These are phyloP conservation scores for Exsudoporus floridanus DNA, from an alignment of 1,284 basidiomycete genomes.

Conservation along the genomic window DNA sequence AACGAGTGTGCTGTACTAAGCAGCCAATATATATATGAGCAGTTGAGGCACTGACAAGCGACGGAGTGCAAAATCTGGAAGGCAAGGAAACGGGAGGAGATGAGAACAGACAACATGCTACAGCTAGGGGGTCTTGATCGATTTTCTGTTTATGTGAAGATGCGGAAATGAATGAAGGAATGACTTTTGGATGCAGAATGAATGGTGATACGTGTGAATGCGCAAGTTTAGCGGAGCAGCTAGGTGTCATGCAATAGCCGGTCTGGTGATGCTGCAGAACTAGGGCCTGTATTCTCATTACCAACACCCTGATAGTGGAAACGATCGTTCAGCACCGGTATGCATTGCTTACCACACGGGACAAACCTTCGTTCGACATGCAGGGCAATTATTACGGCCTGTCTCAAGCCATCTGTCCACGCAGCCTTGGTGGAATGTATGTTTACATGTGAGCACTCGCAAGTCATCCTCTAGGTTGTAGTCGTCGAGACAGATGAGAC, in stretches of 20 bases:
- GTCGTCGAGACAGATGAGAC: slow-evolving; percentile 82
- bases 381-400: slow-evolving; percentile 86
- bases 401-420: slow-evolving; percentile 86
- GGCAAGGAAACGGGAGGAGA: slow-evolving; percentile 5
- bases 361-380: slow-evolving; percentile 72
- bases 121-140: slow-evolving; percentile 12
- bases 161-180: slow-evolving; percentile 22
- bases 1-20: slow-evolving; percentile 16
- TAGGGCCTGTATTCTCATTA: slow-evolving; percentile 17
- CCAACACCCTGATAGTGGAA: slow-evolving; percentile 25
- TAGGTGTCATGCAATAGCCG: slow-evolving; percentile 11
- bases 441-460: slow-evolving; percentile 76
- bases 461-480: slow-evolving; percentile 74
- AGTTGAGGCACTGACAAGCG: slow-evolving; percentile 9
- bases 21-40: slow-evolving; percentile 31
- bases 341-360: not conserved
- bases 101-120: slow-evolving; percentile 30
- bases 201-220: slow-evolving; percentile 4
- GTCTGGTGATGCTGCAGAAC: slow-evolving; percentile 8
- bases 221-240: not conserved
- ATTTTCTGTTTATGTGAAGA: slow-evolving; percentile 14
- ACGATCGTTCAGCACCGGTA: slow-evolving; percentile 2
- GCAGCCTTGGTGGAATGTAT: slow-evolving; percentile 83
- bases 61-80: slow-evolving; percentile 10
- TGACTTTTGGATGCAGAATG: slow-evolving; percentile 8